Percentiles rank a stretch among this genome's conserved stretches.
These are phyloP conservation scores for Scedosporium dehoogii DNA, from an alignment of 2,329 filamentous ascomycete species.

Conservation along the genomic window DNA sequence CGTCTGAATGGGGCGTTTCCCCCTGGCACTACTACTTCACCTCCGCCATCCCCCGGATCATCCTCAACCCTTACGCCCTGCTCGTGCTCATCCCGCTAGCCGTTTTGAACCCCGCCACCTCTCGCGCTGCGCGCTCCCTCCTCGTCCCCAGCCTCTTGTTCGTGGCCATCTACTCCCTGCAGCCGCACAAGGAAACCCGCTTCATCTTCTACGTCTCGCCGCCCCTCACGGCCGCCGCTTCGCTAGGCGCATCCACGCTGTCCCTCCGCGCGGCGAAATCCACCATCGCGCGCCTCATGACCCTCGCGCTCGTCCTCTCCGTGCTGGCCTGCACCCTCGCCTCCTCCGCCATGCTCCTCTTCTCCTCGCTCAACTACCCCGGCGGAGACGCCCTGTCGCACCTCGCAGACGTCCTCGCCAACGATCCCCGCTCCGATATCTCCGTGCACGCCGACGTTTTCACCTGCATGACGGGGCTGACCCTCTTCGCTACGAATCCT, in stretches of 20 bases:
- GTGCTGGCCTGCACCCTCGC: slow-evolving; percentile 48
- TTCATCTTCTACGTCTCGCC: slow-evolving; percentile 89
- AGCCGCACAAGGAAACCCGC: slow-evolving; percentile 92
- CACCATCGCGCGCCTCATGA: slow-evolving; percentile 18
- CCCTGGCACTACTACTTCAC: slow-evolving; percentile 82
- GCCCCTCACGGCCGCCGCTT: slow-evolving; percentile 65
- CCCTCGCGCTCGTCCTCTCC: slow-evolving; percentile 45
- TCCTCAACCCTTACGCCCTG: slow-evolving; percentile 67
- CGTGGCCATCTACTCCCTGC: slow-evolving; percentile 69
- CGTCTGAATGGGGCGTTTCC: slow-evolving; percentile 78
- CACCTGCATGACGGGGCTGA: slow-evolving; percentile 62
- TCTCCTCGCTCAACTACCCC: slow-evolving; percentile 88
- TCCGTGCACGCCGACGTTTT: slow-evolving; percentile 54
- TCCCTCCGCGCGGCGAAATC: slow-evolving; percentile 57
- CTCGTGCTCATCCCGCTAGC: slow-evolving; percentile 45
- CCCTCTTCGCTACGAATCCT: slow-evolving; percentile 49
- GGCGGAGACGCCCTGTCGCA: slow-evolving; percentile 67
- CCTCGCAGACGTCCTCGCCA: slow-evolving; percentile 28
- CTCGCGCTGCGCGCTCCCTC: slow-evolving; percentile 33
- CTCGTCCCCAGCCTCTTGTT: slow-evolving; percentile 62
- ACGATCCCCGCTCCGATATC: slow-evolving; percentile 18
- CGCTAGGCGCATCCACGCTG: slow-evolving; percentile 62
- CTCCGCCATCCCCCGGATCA: slow-evolving; percentile 69
- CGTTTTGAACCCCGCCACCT: slow-evolving; percentile 35
- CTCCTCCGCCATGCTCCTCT: slow-evolving; percentile 58